Evolutionary conservation across 2,329 filamentous ascomycete species (phyloP).

Genomic region (Botrytis fragariae): DNA sequence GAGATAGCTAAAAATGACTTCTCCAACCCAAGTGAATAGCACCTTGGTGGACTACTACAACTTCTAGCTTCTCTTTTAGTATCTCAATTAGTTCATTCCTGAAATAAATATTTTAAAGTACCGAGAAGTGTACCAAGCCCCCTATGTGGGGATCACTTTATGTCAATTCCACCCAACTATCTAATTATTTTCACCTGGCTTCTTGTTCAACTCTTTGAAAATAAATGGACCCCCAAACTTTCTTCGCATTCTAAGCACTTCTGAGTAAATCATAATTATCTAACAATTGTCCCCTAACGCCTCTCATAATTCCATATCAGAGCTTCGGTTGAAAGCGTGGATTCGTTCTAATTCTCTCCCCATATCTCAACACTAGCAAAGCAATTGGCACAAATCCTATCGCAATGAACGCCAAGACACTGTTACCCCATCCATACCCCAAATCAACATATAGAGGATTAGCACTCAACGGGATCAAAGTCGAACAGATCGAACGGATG

Average conservation of each 20-base stretch:
- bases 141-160: neutral
- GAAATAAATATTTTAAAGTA: neutral
- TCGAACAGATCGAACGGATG: neutral
- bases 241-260: neutral
- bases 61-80: neutral
- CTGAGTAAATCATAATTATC: neutral
- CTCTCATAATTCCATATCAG: neutral
- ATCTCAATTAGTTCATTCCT: neutral
- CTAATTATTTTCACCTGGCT: neutral
- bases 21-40: neutral
- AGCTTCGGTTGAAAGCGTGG: conserved; percentile 6
- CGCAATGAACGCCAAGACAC: conserved; percentile 5
- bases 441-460: neutral
- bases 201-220: neutral
- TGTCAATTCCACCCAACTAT: neutral
- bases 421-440: conserved; percentile 11
- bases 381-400: conserved; percentile 8
- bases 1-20: too few species aligned
- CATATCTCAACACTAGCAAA: conserved; percentile 2
- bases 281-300: neutral
- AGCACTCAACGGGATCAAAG: neutral
- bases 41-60: neutral
- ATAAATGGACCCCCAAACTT: neutral
- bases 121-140: neutral
- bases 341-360: conserved; percentile 12